Evolutionary conservation across 1,284 basidiomycete genomes (phyloP).

Genomic region (Papiliotrema fonsecae): DNA sequence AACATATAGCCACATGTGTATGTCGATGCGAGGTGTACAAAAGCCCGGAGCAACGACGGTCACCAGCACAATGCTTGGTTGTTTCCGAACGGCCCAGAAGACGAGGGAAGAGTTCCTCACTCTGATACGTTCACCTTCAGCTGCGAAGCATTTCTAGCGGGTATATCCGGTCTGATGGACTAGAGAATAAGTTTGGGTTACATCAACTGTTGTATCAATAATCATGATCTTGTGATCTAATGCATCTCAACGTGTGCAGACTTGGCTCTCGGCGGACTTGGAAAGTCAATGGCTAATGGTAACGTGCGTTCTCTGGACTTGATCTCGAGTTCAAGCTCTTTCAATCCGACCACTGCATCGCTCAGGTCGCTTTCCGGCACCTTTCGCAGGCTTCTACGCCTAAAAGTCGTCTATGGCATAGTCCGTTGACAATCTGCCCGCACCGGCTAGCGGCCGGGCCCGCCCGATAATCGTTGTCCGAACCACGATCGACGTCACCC

Average conservation of each 20-base stretch:
- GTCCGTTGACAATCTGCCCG: no score
- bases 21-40: conserved; percentile 99
- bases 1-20: conserved; percentile 83
- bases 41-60: conserved; percentile 95
- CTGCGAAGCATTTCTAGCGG: conserved; percentile 25
- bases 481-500: not conserved
- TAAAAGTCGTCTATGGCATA: no score
- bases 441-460: not conserved
- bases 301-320: no score
- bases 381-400: no score
- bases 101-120: conserved; percentile 70
- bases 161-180: not conserved
- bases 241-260: not conserved
- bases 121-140: conserved; percentile 36
- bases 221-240: not conserved
- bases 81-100: conserved; percentile 94
- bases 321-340: no score
- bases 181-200: not conserved
- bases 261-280: no score
- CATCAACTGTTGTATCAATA: conserved; percentile 2
- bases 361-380: no score
- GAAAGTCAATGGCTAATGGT: no score
- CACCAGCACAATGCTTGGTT: conserved; percentile 98
- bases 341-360: no score
- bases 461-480: not conserved